Percentiles rank a stretch among this genome's conserved stretches.
These are phyloP conservation scores for Leccinum truebloodii DNA, from an alignment of 768 basidiomycete genomes.

Conservation along the genomic window DNA sequence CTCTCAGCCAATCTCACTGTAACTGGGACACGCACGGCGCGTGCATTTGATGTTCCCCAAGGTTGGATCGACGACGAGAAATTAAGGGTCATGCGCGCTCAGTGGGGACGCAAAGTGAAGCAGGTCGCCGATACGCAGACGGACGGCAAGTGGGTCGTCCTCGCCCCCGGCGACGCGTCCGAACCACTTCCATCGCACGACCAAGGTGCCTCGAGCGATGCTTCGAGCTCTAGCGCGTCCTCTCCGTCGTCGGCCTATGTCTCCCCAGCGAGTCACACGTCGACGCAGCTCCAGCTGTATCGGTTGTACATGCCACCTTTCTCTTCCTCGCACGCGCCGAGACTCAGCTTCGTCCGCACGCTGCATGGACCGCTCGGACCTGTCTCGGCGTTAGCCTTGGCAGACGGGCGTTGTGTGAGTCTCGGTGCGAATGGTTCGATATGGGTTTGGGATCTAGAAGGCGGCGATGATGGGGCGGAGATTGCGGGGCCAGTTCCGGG, in stretches of 20 bases:
- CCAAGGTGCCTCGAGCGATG: conserved; percentile 21
- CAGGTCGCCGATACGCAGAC: conserved; percentile 75
- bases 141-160: conserved; percentile 83
- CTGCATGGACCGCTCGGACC: conserved; percentile 70
- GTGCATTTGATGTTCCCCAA: conserved; percentile 68
- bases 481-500: conserved; percentile 36
- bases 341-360: conserved; percentile 69
- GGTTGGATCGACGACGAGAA: conserved; percentile 73
- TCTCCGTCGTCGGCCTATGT: conserved; percentile 31
- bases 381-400: conserved; percentile 65
- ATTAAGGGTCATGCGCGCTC: conserved; percentile 63
- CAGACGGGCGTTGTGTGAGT: conserved; percentile 83
- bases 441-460: conserved; percentile 88
- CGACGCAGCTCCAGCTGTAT: conserved; percentile 70
- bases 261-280: conserved; percentile 43
- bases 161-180: conserved; percentile 58
- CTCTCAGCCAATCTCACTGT: conserved; percentile 45
- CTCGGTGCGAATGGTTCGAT: conserved; percentile 69
- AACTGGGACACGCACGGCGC: conserved; percentile 58
- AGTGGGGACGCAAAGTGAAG: conserved; percentile 75
- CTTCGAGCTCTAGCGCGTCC: conserved; percentile 23
- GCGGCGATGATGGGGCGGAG: conserved; percentile 40
- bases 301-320: conserved; percentile 62
- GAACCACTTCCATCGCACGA: conserved; percentile 14
- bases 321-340: conserved; percentile 55